Evolutionary conservation across 495 filamentous ascomycete genomes (phyloP).

Genomic region (Letharia columbiana): DNA sequence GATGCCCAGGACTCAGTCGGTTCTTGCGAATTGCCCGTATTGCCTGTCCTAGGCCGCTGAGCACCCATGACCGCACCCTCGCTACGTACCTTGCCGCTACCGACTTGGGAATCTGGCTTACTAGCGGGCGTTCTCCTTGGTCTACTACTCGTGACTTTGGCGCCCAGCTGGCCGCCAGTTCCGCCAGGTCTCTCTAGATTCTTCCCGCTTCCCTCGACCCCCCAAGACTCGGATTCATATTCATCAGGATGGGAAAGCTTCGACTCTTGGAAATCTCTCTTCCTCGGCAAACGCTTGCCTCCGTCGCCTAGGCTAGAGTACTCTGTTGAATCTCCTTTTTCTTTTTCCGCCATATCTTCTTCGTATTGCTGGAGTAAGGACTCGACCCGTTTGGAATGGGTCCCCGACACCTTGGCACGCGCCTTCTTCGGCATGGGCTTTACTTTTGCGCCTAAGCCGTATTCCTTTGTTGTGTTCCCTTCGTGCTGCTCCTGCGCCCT

Average conservation of each 20-base stretch:
- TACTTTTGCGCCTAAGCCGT: not conserved
- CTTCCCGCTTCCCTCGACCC: not conserved
- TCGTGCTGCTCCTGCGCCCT: not conserved
- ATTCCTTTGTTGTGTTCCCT: not conserved
- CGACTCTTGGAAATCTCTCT: not conserved
- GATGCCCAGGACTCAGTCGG: not conserved
- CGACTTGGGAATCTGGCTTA: not conserved
- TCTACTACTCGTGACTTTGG: not conserved
- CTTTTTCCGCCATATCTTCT: not conserved
- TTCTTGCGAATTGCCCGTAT: not conserved
- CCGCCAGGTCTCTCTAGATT: not conserved
- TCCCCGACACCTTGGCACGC: not conserved
- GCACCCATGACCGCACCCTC: not conserved
- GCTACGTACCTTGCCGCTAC: not conserved
- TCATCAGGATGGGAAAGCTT: not conserved
- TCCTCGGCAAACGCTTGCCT: not conserved
- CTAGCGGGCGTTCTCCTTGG: not conserved
- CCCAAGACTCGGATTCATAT: not conserved
- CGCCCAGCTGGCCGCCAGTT: not conserved
- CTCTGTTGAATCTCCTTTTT: not conserved
- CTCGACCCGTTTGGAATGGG: not conserved
- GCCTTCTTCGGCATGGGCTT: not conserved
- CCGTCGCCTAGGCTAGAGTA: too few species aligned
- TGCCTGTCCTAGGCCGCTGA: not conserved
- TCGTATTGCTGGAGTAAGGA: not conserved